phyloP scores from a whole-genome alignment of 2,329 filamentous ascomycete genomes.

The Sclerotinia sclerotiorum region DNA sequence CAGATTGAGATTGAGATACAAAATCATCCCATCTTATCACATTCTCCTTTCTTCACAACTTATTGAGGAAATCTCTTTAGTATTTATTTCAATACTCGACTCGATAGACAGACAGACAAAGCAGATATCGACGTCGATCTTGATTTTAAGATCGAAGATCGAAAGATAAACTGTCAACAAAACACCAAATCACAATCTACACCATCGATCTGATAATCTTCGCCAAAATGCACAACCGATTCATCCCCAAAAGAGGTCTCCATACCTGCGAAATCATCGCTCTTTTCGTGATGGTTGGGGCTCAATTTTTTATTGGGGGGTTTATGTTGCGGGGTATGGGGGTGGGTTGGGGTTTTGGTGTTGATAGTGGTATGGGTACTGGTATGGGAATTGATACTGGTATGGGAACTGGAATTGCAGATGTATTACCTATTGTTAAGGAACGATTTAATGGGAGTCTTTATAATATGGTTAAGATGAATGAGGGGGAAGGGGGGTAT shows the following conservation, averaged over 20 bases:
- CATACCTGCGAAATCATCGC: not conserved
- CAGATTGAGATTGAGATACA: no score
- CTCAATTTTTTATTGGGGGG: not conserved
- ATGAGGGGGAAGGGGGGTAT: not conserved
- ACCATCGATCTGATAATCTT: not conserved
- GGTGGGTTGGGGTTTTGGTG: fast-evolving
- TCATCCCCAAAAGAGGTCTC: not conserved
- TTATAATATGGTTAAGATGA: not conserved
- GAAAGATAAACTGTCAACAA: not conserved
- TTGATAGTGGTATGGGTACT: no score
- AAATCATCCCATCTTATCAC: not conserved
- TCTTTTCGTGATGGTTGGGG: not conserved
- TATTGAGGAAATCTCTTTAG: no score
- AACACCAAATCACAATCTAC: not conserved
- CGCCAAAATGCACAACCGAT: not conserved
- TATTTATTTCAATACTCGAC: no score
- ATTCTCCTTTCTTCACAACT: no score
- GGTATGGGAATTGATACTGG: not conserved
- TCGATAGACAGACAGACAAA: no score
- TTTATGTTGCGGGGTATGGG: not conserved
- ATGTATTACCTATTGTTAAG: no score
- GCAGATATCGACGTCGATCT: not conserved
- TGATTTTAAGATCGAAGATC: not conserved
- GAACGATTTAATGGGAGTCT: fast-evolving
- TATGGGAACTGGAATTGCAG: not conserved